phyloP scores from a whole-genome alignment of 257 asterid genomes.

The Craterostigma plantagineum region DNA sequence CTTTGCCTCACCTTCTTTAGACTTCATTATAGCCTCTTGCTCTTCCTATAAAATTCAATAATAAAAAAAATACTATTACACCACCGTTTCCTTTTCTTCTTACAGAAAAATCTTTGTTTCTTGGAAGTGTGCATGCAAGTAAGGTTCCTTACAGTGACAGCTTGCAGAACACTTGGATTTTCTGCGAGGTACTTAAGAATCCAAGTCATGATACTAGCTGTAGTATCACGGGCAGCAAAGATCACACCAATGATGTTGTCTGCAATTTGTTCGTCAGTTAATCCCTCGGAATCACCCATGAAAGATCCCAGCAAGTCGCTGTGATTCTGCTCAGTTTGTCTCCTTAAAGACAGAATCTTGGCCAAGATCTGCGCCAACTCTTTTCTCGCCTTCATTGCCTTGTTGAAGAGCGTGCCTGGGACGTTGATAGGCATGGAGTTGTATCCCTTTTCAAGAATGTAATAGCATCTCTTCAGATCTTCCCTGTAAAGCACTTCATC shows the following conservation, averaged over 20 bases:
- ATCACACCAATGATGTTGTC: slow-evolving; percentile 55
- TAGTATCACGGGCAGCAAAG: slow-evolving; percentile 62
- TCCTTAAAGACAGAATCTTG: slow-evolving; percentile 22
- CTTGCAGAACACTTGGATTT: slow-evolving; percentile 44
- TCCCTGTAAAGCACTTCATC: slow-evolving; percentile 41
- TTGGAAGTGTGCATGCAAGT: no score
- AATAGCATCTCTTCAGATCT: slow-evolving; percentile 45
- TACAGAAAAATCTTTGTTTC: no score
- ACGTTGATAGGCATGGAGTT: slow-evolving; percentile 53
- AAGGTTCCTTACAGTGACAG: slow-evolving; percentile 41
- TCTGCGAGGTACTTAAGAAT: slow-evolving; percentile 50
- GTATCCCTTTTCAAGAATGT: slow-evolving; percentile 53
- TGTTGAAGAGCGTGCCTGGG: slow-evolving; percentile 54
- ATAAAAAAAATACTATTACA: neutral
- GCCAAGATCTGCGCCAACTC: slow-evolving; percentile 40
- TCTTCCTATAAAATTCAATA: slow-evolving; percentile 31
- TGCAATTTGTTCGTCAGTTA: slow-evolving; percentile 48
- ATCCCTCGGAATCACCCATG: slow-evolving; percentile 41
- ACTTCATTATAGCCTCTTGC: slow-evolving; percentile 39
- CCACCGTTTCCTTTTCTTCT: neutral
- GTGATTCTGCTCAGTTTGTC: slow-evolving; percentile 19
- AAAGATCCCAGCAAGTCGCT: slow-evolving; percentile 45
- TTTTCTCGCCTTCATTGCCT: slow-evolving; percentile 54
- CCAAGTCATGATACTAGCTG: slow-evolving; percentile 60
- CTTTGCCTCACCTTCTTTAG: slow-evolving; percentile 25